These are phyloP conservation scores for Colletotrichum shisoi DNA, from an alignment of 2,329 filamentous ascomycete species.

Conservation along the genomic window DNA sequence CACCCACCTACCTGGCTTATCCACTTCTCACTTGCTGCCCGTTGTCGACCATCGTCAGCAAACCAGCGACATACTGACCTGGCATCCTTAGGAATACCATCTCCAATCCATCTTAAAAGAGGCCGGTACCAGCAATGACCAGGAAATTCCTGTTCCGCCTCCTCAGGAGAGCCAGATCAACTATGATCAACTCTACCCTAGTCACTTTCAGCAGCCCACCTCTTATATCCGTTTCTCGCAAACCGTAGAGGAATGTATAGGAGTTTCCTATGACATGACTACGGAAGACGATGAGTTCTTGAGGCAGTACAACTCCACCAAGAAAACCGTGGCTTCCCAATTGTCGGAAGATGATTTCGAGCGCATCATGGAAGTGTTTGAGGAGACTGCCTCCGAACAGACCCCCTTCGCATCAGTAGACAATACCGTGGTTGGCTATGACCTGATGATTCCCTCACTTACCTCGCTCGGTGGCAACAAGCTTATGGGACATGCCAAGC, in stretches of 20 bases:
- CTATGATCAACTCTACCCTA: constrained; percentile 89
- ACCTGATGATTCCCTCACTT: constrained; percentile 76
- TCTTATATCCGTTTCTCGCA: constrained; percentile 98
- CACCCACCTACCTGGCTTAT: constrained; percentile 22
- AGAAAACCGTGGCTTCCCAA: constrained; percentile 62
- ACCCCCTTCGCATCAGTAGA: constrained; percentile 91
- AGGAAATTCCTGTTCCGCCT: constrained; percentile 72
- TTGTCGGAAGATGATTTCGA: constrained; percentile 94
- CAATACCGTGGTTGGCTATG: constrained; percentile 80
- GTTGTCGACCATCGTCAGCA: neutral
- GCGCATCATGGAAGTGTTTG: constrained; percentile 92
- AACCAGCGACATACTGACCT: constrained; percentile 45
- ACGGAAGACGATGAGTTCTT: constrained; percentile 88
- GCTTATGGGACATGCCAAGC: constrained; percentile 69
- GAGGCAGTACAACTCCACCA: constrained; percentile 82
- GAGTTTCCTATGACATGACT: constrained; percentile 92
- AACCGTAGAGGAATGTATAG: constrained; percentile 94
- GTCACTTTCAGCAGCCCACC: constrained; percentile 79
- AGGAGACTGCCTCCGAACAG: constrained; percentile 82
- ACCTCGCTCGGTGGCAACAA: constrained; percentile 59
- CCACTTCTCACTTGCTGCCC: constrained; percentile 19
- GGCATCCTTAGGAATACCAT: constrained; percentile 80
- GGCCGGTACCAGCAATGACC: constrained; percentile 63
- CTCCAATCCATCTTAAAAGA: constrained; percentile 79
- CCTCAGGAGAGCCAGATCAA: constrained; percentile 71